These are phyloP conservation scores for Phytophthora megakarya DNA, from an alignment of 352 stramenopile genomes.

Conservation along the genomic window DNA sequence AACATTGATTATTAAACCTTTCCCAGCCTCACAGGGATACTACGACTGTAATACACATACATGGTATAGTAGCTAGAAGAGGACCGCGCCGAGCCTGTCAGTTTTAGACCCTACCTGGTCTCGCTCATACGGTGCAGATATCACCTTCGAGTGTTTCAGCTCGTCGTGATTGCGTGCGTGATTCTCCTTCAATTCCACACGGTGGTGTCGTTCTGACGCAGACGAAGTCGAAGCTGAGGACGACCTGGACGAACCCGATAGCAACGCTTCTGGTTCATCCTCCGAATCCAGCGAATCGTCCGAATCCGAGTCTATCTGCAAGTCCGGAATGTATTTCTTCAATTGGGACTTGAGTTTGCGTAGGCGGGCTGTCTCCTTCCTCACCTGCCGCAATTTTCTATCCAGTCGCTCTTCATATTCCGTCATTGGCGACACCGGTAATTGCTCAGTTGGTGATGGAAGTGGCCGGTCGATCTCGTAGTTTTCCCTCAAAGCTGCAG, in stretches of 20 bases:
- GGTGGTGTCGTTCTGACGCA: constrained; percentile 12
- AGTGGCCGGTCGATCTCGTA: background rate
- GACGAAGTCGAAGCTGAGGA: constrained; percentile 20
- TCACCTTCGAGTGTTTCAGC: constrained; percentile 15
- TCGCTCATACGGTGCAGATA: constrained; percentile 1
- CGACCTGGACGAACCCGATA: constrained; percentile 21
- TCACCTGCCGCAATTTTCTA: constrained; percentile 49
- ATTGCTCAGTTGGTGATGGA: constrained; percentile 10
- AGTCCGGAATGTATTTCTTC: constrained; percentile 55
- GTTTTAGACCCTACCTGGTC: constrained; percentile 9
- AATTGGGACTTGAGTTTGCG: constrained; percentile 46
- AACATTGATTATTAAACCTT: constrained; percentile 31
- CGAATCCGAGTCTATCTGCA: constrained; percentile 48
- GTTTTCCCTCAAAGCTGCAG: constrained; percentile 13
- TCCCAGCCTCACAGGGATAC: constrained; percentile 1
- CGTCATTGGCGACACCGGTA: constrained; percentile 27
- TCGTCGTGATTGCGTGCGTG: constrained; percentile 9
- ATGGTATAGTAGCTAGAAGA: constrained; percentile 9
- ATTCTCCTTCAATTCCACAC: constrained; percentile 16
- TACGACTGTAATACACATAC: constrained; percentile 15
- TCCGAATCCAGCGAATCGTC: constrained; percentile 48
- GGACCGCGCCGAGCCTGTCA: constrained; percentile 6
- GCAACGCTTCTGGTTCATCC: constrained; percentile 28
- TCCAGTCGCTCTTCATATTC: constrained; percentile 53
- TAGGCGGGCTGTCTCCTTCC: constrained; percentile 46